Percentiles rank a stretch among this genome's conserved stretches.
Evolutionary conservation across 139 green algal genomes (phyloP).

Genomic region (Chlamydomonas sphaeroides): DNA sequence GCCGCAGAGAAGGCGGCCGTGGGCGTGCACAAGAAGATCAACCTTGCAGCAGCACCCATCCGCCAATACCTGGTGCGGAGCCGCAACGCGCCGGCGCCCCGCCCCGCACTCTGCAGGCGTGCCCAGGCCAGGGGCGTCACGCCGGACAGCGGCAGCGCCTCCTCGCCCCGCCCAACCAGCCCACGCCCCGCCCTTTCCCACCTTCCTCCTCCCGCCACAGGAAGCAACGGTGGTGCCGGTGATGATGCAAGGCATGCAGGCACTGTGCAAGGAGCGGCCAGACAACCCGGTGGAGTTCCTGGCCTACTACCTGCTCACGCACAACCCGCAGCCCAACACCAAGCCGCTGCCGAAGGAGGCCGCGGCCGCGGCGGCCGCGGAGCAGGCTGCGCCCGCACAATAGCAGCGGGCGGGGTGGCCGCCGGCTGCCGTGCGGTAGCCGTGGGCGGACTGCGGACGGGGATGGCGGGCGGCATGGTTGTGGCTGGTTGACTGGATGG

Average conservation of each 20-base stretch:
- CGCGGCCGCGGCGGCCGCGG: background rate
- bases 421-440: too few relatives aligned
- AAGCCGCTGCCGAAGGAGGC: background rate
- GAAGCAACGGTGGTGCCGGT: constrained; percentile 80
- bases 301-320: constrained; percentile 79
- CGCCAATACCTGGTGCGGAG: constrained; percentile 79
- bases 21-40: constrained; percentile 64
- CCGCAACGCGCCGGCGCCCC: too few relatives aligned
- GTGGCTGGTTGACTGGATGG: too few relatives aligned
- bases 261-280: constrained; percentile 80
- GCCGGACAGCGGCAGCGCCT: too few relatives aligned
- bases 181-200: too few relatives aligned
- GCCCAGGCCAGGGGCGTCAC: too few relatives aligned
- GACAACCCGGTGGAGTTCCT: constrained; percentile 86
- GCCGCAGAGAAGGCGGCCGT: constrained; percentile 68
- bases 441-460: too few relatives aligned
- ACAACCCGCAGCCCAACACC: constrained; percentile 78
- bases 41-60: constrained; percentile 69
- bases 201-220: constrained; percentile 40
- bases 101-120: too few relatives aligned
- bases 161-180: too few relatives aligned
- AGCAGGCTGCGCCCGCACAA: background rate
- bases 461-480: too few relatives aligned
- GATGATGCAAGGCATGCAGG: constrained; percentile 84
- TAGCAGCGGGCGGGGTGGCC: too few relatives aligned